phyloP scores from a whole-genome alignment of 495 filamentous ascomycete species.

The Annulohypoxylon nitens region DNA sequence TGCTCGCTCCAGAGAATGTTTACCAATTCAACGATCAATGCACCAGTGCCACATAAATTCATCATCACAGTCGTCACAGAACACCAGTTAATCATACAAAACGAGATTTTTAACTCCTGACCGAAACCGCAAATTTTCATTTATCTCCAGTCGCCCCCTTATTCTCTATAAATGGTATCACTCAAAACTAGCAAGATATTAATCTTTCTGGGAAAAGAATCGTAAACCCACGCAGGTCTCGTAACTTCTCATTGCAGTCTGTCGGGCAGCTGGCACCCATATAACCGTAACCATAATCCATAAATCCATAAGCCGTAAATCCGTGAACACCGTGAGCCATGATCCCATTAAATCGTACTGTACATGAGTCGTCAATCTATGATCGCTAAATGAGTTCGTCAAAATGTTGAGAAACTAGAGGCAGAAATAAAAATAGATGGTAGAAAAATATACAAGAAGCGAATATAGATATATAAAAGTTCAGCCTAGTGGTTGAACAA shows the following conservation, averaged over 20 bases:
- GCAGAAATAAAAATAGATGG: constrained; percentile 3
- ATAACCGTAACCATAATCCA: constrained; percentile 27
- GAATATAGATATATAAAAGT: constrained; percentile 24
- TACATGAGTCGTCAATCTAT: constrained; percentile 36
- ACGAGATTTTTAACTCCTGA: constrained; percentile 11
- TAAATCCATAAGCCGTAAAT: constrained; percentile 34
- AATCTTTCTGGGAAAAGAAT: constrained; percentile 33
- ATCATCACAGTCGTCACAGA: background rate
- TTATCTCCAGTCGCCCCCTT: constrained; percentile 34
- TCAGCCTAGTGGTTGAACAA: constrained; percentile 39
- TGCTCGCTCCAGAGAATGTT: background rate
- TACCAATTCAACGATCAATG: too few relatives aligned
- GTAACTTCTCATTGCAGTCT: constrained; percentile 20
- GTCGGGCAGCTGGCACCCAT: background rate
- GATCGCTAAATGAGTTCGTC: constrained; percentile 12
- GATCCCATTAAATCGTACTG: constrained; percentile 25
- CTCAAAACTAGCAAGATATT: constrained; percentile 20
- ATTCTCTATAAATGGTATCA: constrained; percentile 42
- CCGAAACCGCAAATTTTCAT: constrained; percentile 21
- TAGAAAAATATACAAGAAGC: constrained; percentile 19
- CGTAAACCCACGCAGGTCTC: constrained; percentile 21
- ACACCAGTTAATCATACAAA: constrained; percentile 5
- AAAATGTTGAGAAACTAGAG: background rate
- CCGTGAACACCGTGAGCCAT: constrained; percentile 39
- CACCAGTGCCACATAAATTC: background rate